phyloP scores from a whole-genome alignment of 176 grass and related monocot species.

The Oryza rufipogon region DNA sequence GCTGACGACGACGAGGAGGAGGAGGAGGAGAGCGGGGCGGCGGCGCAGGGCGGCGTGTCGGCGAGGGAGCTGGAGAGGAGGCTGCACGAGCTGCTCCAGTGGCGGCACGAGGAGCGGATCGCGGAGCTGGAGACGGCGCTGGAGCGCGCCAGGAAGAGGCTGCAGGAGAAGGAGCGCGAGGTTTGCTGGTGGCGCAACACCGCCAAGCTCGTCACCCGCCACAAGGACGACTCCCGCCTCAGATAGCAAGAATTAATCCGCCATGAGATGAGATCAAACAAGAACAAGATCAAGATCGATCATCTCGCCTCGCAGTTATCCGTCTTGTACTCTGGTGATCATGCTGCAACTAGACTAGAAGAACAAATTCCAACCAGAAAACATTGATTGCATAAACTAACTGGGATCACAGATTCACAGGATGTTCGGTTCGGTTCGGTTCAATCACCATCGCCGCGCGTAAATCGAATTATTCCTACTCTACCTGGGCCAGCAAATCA shows the following conservation, averaged over 20 bases:
- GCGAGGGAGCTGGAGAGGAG: slow-evolving; percentile 69
- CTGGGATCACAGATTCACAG: too few species aligned
- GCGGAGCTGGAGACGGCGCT: slow-evolving; percentile 76
- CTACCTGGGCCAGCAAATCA: neutral
- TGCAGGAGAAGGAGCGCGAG: slow-evolving; percentile 74
- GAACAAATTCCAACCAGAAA: neutral
- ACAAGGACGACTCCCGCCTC: slow-evolving; percentile 62
- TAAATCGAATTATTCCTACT: neutral
- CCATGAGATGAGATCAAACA: neutral
- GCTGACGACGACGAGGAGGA: neutral
- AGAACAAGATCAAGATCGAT: neutral
- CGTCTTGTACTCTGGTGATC: neutral
- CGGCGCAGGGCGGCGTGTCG: slow-evolving; percentile 58
- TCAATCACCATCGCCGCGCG: neutral
- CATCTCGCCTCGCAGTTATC: neutral
- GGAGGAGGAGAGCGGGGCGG: neutral
- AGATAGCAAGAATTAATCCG: neutral
- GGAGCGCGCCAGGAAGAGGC: slow-evolving; percentile 59
- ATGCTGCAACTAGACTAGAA: neutral
- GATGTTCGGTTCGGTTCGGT: neutral
- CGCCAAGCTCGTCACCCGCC: slow-evolving; percentile 64
- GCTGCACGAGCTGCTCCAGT: slow-evolving; percentile 74
- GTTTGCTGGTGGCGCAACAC: slow-evolving; percentile 92
- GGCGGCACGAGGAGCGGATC: slow-evolving; percentile 76
- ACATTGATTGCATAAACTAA: neutral